A percentile compares a stretch with the other conserved stretches of the same genome.
Evolutionary conservation across 2,329 filamentous ascomycete genomes (phyloP).

Genomic region (Coniochaeta prunicola): DNA sequence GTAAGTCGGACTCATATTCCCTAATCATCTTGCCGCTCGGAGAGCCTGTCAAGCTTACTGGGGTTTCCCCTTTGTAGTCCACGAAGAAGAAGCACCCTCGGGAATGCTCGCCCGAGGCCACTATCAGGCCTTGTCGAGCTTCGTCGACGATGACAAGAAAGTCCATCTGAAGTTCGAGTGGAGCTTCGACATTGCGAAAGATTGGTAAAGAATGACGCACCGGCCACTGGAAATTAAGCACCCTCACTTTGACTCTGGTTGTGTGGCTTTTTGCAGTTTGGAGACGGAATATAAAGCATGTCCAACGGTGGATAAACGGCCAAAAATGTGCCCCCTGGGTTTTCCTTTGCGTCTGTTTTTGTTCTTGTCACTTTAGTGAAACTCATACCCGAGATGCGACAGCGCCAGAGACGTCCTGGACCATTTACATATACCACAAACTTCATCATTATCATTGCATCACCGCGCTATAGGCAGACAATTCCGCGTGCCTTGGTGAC

Average conservation of each 20-base stretch:
- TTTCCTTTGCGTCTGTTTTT: background rate
- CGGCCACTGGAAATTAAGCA: background rate
- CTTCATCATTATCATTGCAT: background rate
- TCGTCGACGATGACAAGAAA: conserved; percentile 92
- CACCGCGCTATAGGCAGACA: background rate
- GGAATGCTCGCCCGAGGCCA: conserved; percentile 86
- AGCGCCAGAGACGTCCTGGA: background rate
- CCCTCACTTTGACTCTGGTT: background rate
- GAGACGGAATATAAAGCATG: background rate
- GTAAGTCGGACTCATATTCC: conserved; percentile 45
- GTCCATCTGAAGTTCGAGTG: conserved; percentile 89
- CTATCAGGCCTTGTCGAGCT: conserved; percentile 84
- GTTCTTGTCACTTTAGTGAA: background rate
- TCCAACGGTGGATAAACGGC: background rate
- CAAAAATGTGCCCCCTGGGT: background rate
- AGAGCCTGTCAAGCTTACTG: background rate
- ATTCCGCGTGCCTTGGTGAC: background rate
- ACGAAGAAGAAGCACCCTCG: conserved; percentile 83
- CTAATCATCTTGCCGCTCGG: background rate
- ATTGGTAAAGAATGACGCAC: conserved; percentile 58
- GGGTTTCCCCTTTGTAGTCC: conserved; percentile 54
- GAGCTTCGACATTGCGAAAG: conserved; percentile 94
- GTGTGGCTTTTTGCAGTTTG: background rate
- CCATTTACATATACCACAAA: background rate
- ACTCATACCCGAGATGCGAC: background rate